phyloP scores from a whole-genome alignment of 495 filamentous ascomycete species.

The Talaromyces adpressus region DNA sequence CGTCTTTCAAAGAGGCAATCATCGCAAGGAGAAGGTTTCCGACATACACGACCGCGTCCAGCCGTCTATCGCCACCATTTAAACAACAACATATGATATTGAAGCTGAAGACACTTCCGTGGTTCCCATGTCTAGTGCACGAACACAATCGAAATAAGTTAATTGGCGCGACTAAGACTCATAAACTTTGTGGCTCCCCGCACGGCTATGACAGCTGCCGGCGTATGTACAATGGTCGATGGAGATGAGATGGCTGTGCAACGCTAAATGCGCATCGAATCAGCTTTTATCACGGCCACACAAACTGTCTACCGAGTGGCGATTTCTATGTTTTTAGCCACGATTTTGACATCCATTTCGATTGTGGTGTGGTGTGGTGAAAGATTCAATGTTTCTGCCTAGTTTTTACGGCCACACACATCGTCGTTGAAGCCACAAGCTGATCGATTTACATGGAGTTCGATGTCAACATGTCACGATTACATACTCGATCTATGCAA shows the following conservation, averaged over 20 bases:
- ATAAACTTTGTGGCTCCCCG: not conserved
- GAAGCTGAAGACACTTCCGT: no score
- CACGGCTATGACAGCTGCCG: not conserved
- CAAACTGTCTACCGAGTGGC: not conserved
- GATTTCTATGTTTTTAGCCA: not conserved
- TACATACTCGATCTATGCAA: not conserved
- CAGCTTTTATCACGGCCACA: not conserved
- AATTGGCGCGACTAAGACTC: not conserved
- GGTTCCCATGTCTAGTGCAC: no score
- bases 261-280: not conserved
- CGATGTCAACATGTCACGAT: not conserved
- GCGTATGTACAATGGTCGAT: not conserved
- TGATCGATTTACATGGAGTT: not conserved
- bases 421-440: not conserved
- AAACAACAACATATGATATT: no score
- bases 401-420: not conserved
- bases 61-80: not conserved
- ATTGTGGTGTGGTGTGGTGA: no score
- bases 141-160: not conserved
- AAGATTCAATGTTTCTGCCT: not conserved
- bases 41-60: not conserved
- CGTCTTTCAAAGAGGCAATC: not conserved
- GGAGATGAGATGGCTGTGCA: not conserved
- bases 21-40: not conserved
- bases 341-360: not conserved